A percentile compares a stretch with the other conserved stretches of the same genome.
Conservation (phyloP, 169 alveolate genomes). For the Eimeria maxima region DNA sequence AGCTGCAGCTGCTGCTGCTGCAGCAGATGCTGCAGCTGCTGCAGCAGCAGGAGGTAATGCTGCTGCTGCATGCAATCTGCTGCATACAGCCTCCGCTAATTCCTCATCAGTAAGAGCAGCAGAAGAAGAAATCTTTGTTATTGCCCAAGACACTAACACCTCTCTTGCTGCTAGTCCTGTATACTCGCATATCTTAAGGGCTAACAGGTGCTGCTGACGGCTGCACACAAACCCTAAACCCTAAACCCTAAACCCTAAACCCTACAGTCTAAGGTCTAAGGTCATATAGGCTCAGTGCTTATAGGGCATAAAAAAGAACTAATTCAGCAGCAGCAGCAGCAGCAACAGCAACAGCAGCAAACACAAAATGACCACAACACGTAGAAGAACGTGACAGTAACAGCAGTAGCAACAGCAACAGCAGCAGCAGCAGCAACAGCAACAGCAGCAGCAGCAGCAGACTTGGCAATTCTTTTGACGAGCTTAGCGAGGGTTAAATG, state of each 20-base stretch:
- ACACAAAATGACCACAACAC: not conserved
- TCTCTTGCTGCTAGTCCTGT: conserved; percentile 85
- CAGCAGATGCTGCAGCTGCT: conserved; percentile 28
- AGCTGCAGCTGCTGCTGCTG: not conserved
- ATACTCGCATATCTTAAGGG: conserved; percentile 89
- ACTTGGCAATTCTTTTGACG: no score
- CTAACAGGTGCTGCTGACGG: conserved; percentile 87
- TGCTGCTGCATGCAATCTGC: conserved; percentile 62
- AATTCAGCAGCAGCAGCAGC: not conserved
- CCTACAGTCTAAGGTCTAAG: not conserved
- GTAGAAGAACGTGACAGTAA: no score
- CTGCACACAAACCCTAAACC: conserved; percentile 76
- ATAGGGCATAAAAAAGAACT: not conserved
- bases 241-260: conserved; percentile 48
- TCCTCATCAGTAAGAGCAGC: conserved; percentile 89
- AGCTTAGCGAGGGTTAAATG: no score
- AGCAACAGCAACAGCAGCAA: not conserved
- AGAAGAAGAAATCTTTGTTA: conserved; percentile 87
- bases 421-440: conserved; percentile 62
- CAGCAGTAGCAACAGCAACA: conserved; percentile 42
- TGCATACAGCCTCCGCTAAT: conserved; percentile 81
- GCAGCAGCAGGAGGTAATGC: conserved; percentile 49
- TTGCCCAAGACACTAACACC: conserved; percentile 88
- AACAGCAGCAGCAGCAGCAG: no score
- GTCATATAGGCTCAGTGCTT: no score